A percentile compares a stretch with the other conserved stretches of the same genome.
These are phyloP conservation scores for Colletotrichum melonis DNA, from an alignment of 2,329 filamentous ascomycete species.

Conservation along the genomic window DNA sequence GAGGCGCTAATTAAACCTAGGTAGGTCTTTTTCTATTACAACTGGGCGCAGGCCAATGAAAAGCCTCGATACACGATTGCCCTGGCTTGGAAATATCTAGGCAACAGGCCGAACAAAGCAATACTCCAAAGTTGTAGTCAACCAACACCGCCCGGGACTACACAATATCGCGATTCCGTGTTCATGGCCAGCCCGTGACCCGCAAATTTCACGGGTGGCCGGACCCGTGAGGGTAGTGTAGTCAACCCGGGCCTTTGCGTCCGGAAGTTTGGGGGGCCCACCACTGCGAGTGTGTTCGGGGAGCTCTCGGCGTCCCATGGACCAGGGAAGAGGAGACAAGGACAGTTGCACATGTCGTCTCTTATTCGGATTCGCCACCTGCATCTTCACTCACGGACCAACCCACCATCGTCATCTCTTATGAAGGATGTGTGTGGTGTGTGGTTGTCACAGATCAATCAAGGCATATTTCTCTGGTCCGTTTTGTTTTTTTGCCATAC, in stretches of 20 bases:
- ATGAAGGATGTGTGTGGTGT: not conserved
- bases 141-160: not conserved
- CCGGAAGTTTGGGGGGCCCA: not conserved
- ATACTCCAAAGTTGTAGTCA: not conserved
- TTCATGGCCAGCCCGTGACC: not conserved
- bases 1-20: not conserved
- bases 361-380: constrained; percentile 27
- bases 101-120: not conserved
- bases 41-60: constrained; percentile 1
- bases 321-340: not conserved
- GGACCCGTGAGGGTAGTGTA: not conserved
- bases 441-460: constrained; percentile 11
- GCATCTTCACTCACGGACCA: constrained; percentile 7
- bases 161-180: not conserved
- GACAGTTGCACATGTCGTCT: constrained; percentile 15
- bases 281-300: not conserved
- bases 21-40: not conserved
- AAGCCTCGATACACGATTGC: too few species aligned
- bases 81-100: not conserved
- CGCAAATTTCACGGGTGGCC: not conserved
- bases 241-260: not conserved
- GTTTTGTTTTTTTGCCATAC: constrained; percentile 15
- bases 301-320: not conserved
- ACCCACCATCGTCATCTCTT: constrained; percentile 11
- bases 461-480: not conserved